Evolutionary conservation across 2,329 filamentous ascomycete genomes (phyloP).

Genomic region (Botryotinia narcissicola): DNA sequence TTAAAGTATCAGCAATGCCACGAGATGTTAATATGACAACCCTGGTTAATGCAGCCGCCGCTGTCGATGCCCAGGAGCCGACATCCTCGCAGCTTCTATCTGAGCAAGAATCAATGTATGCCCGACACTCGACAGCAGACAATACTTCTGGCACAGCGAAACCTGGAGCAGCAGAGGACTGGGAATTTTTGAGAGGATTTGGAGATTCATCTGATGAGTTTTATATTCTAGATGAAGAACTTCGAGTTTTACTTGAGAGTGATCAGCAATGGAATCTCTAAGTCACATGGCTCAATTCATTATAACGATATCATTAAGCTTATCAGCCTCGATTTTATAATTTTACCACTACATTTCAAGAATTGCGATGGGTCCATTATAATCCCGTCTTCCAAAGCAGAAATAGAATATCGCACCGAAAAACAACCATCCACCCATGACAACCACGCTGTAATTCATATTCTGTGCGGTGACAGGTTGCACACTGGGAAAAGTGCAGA

Average conservation of each 20-base stretch:
- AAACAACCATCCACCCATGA: slow-evolving; percentile 43
- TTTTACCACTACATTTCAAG: neutral
- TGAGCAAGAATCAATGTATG: slow-evolving; percentile 11
- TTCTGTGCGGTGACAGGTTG: slow-evolving; percentile 44
- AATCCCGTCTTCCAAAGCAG: slow-evolving; percentile 31
- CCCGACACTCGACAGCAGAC: neutral
- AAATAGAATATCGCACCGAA: slow-evolving; percentile 41
- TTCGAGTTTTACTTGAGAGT: slow-evolving; percentile 33
- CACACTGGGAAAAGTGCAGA: slow-evolving; percentile 46
- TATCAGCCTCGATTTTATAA: neutral
- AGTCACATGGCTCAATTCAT: neutral
- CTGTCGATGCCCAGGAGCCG: slow-evolving; percentile 7
- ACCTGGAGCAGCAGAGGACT: slow-evolving; percentile 26
- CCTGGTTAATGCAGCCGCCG: neutral
- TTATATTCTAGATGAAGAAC: slow-evolving; percentile 34
- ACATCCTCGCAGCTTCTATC: neutral
- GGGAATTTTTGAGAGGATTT: slow-evolving; percentile 35
- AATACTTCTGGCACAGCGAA: neutral
- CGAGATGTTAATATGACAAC: slow-evolving; percentile 13
- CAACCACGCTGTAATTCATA: slow-evolving; percentile 49
- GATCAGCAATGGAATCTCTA: slow-evolving; percentile 15
- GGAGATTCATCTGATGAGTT: slow-evolving; percentile 37
- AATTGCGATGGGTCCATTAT: slow-evolving; percentile 30
- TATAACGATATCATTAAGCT: neutral
- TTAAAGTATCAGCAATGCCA: slow-evolving; percentile 17